Base-by-base conservation (phyloP, 2,329 filamentous ascomycete genomes). In the Byssothecium circinans region DNA sequence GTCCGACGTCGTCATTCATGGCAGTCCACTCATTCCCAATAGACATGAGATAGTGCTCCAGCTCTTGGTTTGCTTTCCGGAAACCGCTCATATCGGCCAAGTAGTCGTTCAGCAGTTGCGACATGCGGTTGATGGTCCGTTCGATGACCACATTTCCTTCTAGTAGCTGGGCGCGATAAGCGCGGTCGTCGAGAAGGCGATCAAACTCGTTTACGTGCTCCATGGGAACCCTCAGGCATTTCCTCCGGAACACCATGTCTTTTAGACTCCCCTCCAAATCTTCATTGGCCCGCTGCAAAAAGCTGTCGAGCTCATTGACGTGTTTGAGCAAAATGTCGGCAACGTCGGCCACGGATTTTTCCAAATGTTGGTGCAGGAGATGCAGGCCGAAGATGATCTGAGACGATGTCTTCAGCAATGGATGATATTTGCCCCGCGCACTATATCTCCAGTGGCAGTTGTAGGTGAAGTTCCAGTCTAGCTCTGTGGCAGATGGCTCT, bases 381-480 rank as follows among this genome's bases (percentile, higher is more conserved):
- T 96, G 91, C 30, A 97, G 86, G 17, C 94, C 92, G 69, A 97
- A 97, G 1, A 90, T 87, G 58, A 97, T 91, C 71, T 97, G 92
- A 14, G 92, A 86, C 65, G 95, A 82, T 40, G 96, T 82, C 74
- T 96, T 96, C 77, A 87, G 86, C 50, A 97, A 76, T 54, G 95
- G 90, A 66, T 97, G 94, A 64, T 90, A 87, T 62, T 83, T 82
- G 67, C 94, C 89, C 35, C 84, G 84, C 0, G 84, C 80, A 43
- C 85, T 83, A 67, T 88, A 85, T 48, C 86, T 84, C 90, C 91
- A 96, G 65, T 82, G 74, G 40, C 85, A 81, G 43, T 84, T 85
- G 66, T 89, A 87, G 11, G 89, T 81, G 12, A 84, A 81, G 48
- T 88, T 87, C 50, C 85, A 84, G 49, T 84, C 80, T 29, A 80